Base-by-base conservation (phyloP, 2,329 filamentous ascomycete genomes). In the Pyrenophora graminea region DNA sequence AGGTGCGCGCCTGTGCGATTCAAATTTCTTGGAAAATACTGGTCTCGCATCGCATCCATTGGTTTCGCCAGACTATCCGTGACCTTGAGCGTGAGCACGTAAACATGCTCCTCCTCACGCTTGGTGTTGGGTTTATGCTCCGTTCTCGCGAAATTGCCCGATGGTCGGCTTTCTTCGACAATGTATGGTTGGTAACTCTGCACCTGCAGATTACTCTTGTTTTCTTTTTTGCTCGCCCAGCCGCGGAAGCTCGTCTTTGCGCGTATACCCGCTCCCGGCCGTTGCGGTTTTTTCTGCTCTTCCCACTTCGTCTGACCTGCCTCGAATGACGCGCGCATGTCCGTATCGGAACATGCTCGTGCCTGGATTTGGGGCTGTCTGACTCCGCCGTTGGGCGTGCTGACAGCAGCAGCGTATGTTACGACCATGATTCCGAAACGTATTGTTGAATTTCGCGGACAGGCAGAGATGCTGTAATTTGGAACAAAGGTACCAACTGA, bases 1-100 rank as follows among this genome's bases (percentile, higher is more conserved):
- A 79, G 55, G 52, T 79, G 76, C 4, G 76, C 76, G 2, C 70
- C 71, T 1, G 74, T 72, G 33, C 73, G 72, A 56, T 79, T 78
- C 49, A 77, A 59, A 8, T 67, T 64, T n/a, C 61, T 63, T 0
- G 76, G 76, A 41, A 79, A 79, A 59, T 77, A 75, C 23, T 64
- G 57, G 15, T 70, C 65, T 23, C 76, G 68, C 37, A 77, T 59
- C 4, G 60, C 54, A 36, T 75, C 75, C 62, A 79, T 70, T 3
- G 71, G 71, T 7, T 66, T 56, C 13, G 75, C 68, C 43, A 77
- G 67, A 4, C 64, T 65, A 10, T 70, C 61, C 25, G 74, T 74
- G 8, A 75, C 71, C 37, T 69, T 65, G 6, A 79, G 63, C 4
- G 76, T 79, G 6, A 79, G 64, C 10, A 78, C 70, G 56, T 78